These are phyloP conservation scores for Neurospora sp. DNA, from an alignment of 495 filamentous ascomycete species.

Conservation along the genomic window DNA sequence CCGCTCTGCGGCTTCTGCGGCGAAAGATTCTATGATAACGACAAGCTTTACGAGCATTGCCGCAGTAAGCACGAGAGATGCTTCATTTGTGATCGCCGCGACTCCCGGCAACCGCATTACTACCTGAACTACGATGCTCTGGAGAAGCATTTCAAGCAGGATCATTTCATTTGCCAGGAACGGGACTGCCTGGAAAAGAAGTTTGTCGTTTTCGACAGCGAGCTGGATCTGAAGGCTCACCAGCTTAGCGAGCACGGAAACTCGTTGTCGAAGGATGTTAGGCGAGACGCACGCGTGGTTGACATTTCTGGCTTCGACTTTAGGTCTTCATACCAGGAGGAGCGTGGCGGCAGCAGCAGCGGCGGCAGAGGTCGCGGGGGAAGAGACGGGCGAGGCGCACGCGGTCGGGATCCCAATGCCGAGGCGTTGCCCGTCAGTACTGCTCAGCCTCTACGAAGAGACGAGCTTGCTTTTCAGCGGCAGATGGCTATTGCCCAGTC, in stretches of 20 bases:
- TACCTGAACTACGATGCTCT: slow-evolving; percentile 78
- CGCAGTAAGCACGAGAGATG: slow-evolving; percentile 88
- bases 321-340: slow-evolving; percentile 57
- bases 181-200: slow-evolving; percentile 90
- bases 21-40: slow-evolving; percentile 85
- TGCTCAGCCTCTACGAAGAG: slow-evolving; percentile 72
- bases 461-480: slow-evolving; percentile 85
- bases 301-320: slow-evolving; percentile 81
- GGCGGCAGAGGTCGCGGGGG: slow-evolving; percentile 32
- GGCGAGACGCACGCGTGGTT: slow-evolving; percentile 74
- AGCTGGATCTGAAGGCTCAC: slow-evolving; percentile 73
- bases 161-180: slow-evolving; percentile 80
- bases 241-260: slow-evolving; percentile 26
- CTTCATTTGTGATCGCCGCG: slow-evolving; percentile 78
- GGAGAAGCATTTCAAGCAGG: slow-evolving; percentile 73
- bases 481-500: slow-evolving; percentile 61
- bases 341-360: slow-evolving; percentile 44
- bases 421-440: slow-evolving; percentile 69
- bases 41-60: slow-evolving; percentile 91
- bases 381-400: slow-evolving; percentile 32
- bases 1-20: slow-evolving; percentile 90
- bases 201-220: slow-evolving; percentile 91
- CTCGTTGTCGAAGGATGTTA: slow-evolving; percentile 53
- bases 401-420: slow-evolving; percentile 52
- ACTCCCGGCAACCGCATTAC: slow-evolving; percentile 66